These are phyloP conservation scores for Dictyostelium firmibasis DNA, from an alignment of 78 protist species.

Conservation along the genomic window DNA sequence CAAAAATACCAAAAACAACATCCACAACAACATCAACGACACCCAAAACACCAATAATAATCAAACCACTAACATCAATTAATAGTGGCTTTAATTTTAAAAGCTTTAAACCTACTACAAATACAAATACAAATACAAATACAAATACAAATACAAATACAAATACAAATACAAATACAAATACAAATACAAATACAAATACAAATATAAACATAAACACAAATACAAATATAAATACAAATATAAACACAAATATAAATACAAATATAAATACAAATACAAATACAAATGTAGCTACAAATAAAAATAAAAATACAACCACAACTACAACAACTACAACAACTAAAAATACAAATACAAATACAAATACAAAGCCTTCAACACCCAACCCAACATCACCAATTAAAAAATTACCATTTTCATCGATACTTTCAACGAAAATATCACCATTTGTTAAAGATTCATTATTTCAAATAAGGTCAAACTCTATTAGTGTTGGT, in stretches of 20 bases:
- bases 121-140: neutral
- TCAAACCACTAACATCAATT: neutral
- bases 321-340: neutral
- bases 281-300: no score
- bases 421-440: neutral
- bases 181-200: neutral
- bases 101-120: neutral
- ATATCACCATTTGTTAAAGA: neutral
- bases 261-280: neutral
- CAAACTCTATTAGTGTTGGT: neutral
- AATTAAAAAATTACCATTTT: neutral
- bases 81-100: neutral
- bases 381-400: neutral
- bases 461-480: neutral
- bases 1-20: neutral
- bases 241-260: neutral
- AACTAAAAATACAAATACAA: neutral
- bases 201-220: neutral
- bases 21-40: neutral
- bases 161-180: neutral
- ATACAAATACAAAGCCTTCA: neutral
- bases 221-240: neutral
- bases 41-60: neutral
- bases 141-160: neutral
- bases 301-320: no score